A percentile compares a stretch with the other conserved stretches of the same genome.
Conservation (phyloP, 164 flowering plant species). For the Brasenia schreberi region DNA sequence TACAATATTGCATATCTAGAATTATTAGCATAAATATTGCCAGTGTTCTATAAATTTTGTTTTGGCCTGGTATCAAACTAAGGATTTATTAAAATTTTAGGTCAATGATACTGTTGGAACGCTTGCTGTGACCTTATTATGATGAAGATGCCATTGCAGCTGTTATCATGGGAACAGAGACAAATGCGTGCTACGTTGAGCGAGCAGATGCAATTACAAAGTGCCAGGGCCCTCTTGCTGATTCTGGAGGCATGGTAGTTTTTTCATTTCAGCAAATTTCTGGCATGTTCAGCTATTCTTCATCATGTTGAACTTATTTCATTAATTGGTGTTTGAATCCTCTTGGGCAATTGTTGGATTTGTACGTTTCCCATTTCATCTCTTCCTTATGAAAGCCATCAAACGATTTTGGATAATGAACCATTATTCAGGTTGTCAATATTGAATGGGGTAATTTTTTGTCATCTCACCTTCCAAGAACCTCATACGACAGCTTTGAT, state of each 20-base stretch:
- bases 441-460: slow-evolving; percentile 97
- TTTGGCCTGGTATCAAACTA: not conserved
- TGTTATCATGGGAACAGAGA: slow-evolving; percentile 85
- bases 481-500: slow-evolving; percentile 73
- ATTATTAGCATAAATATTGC: too few species aligned
- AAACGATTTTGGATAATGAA: not conserved
- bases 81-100: slow-evolving; percentile 15
- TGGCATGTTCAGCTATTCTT: not conserved
- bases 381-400: not conserved
- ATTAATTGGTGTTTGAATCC: too few species aligned
- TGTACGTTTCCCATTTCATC: slow-evolving; percentile 25
- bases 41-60: too few species aligned
- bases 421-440: slow-evolving; percentile 51
- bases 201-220: slow-evolving; percentile 82
- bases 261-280: too few species aligned
- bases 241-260: slow-evolving; percentile 58
- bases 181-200: slow-evolving; percentile 93
- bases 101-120: slow-evolving; percentile 94
- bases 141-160: slow-evolving; percentile 92
- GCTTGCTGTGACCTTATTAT: slow-evolving; percentile 78
- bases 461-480: slow-evolving; percentile 91
- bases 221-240: slow-evolving; percentile 66
- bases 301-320: too few species aligned
- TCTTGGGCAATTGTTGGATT: too few species aligned
- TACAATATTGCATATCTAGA: too few species aligned